These are phyloP conservation scores for Oryza meyeriana DNA, from an alignment of 176 grass and related monocot species.

Conservation along the genomic window DNA sequence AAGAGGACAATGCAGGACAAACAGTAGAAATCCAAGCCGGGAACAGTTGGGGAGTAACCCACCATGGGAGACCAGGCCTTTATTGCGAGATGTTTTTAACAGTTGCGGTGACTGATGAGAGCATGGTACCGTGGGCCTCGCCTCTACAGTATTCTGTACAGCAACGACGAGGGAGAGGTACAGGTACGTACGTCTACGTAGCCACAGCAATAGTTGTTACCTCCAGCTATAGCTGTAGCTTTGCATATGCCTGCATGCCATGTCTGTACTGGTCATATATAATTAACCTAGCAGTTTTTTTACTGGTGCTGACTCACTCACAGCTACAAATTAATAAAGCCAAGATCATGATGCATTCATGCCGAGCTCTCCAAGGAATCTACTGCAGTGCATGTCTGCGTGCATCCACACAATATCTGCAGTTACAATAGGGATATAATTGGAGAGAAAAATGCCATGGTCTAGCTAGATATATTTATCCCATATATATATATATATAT, in stretches of 20 bases:
- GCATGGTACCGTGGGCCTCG: background rate
- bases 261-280: background rate
- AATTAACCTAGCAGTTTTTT: background rate
- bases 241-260: constrained; percentile 11
- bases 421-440: background rate
- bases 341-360: background rate
- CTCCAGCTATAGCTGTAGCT: background rate
- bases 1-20: background rate
- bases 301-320: background rate
- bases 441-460: too few relatives aligned
- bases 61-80: constrained; percentile 30
- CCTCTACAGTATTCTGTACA: background rate
- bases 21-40: background rate
- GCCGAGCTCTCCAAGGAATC: background rate
- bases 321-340: background rate
- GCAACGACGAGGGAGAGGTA: background rate
- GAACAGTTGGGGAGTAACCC: background rate
- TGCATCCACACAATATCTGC: too few relatives aligned
- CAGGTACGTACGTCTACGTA: background rate
- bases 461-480: background rate
- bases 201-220: background rate
- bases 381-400: background rate
- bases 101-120: background rate
- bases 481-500: too few relatives aligned
- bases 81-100: constrained; percentile 23